Evolutionary conservation across 2,329 filamentous ascomycete genomes (phyloP).

Genomic region (Chrysosporium keratinophilum): DNA sequence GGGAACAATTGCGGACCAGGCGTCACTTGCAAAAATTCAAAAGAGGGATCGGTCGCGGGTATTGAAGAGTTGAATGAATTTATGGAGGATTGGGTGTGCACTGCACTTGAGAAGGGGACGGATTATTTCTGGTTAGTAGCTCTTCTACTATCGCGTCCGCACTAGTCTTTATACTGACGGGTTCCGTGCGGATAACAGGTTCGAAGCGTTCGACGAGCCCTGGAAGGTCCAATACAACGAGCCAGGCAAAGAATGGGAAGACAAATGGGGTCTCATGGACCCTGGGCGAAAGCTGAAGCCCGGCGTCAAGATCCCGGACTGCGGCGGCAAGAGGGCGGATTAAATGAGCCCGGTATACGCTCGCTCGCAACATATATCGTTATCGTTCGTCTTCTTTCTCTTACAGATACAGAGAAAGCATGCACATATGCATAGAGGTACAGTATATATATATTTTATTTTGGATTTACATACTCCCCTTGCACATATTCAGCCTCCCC

Average conservation of each 20-base stretch:
- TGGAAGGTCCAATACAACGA: conserved; percentile 76
- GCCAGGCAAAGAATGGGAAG: conserved; percentile 68
- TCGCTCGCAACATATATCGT: not conserved
- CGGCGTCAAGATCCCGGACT: conserved; percentile 78
- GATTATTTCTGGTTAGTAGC: conserved; percentile 72
- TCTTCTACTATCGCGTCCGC: not conserved
- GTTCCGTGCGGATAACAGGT: conserved; percentile 41
- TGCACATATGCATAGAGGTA: not conserved
- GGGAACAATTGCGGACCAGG: conserved; percentile 63
- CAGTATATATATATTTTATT: conserved; percentile 5
- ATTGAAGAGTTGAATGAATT: conserved; percentile 75
- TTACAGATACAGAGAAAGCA: not conserved
- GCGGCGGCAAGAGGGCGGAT: conserved; percentile 58
- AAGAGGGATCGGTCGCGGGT: conserved; percentile 62
- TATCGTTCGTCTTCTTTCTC: not conserved
- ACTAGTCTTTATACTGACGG: not conserved
- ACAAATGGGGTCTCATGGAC: conserved; percentile 90
- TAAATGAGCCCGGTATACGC: not conserved
- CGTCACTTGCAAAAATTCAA: conserved; percentile 45
- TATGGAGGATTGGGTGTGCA: conserved; percentile 75
- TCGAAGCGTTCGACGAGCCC: conserved; percentile 91
- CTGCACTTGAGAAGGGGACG: conserved; percentile 66
- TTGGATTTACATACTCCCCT: not conserved
- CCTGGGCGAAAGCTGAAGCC: conserved; percentile 71
- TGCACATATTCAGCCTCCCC: not conserved